Percentiles rank a stretch among this genome's conserved stretches.
These are phyloP conservation scores for Cercospora nicotianae DNA, from an alignment of 2,329 filamentous ascomycete species.

Conservation along the genomic window DNA sequence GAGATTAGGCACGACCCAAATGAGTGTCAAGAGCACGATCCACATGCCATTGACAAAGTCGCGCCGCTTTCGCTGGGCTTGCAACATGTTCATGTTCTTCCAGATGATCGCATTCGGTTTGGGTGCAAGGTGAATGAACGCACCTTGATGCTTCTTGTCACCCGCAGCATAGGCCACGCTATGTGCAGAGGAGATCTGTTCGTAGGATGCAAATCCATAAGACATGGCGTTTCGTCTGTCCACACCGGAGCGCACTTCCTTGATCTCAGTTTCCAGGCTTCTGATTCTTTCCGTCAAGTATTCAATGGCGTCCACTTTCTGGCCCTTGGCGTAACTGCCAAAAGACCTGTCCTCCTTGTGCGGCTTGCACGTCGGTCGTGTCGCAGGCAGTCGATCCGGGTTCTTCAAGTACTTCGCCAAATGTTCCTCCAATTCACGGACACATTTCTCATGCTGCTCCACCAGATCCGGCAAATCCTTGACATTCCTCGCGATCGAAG, in stretches of 20 bases:
- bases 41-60: slow-evolving; percentile 79
- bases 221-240: slow-evolving; percentile 86
- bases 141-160: slow-evolving; percentile 76
- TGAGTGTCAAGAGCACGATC: slow-evolving; percentile 74
- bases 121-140: slow-evolving; percentile 76
- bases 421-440: slow-evolving; percentile 78
- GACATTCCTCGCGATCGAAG: slow-evolving; percentile 85
- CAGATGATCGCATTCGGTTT: slow-evolving; percentile 91
- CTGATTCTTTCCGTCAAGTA: slow-evolving; percentile 85
- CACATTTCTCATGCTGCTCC: slow-evolving; percentile 75
- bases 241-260: slow-evolving; percentile 74
- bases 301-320: slow-evolving; percentile 90
- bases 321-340: slow-evolving; percentile 60
- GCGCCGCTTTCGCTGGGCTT: slow-evolving; percentile 67
- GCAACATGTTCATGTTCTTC: slow-evolving; percentile 80
- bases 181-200: slow-evolving; percentile 84
- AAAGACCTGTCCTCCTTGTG: slow-evolving; percentile 69
- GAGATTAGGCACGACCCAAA: slow-evolving; percentile 91
- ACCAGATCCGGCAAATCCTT: slow-evolving; percentile 86
- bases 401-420: slow-evolving; percentile 89
- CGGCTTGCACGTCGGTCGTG: slow-evolving; percentile 74
- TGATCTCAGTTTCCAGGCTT: slow-evolving; percentile 78
- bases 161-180: slow-evolving; percentile 78
- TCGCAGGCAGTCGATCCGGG: slow-evolving; percentile 73
- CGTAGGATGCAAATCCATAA: slow-evolving; percentile 93